Evolutionary conservation across 306 rosid species (phyloP), one percentile per base, ranked within the genome.

Genomic region (Gleditsia sinensis): DNA sequence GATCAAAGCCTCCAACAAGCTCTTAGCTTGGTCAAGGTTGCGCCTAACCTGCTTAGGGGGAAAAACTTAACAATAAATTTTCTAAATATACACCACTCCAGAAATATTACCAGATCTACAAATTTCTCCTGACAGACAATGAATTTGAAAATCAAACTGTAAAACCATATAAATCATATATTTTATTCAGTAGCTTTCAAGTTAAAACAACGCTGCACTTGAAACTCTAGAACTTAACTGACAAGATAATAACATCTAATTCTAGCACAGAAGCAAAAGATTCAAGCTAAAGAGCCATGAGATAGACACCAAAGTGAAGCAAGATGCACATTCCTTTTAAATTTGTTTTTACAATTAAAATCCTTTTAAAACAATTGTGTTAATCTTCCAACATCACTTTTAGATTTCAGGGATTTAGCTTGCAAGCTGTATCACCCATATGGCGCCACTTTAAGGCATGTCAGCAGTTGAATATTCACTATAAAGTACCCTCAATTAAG

Each of bases 21-120:
- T 86, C 83, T 89, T 89, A 24, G 94, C 94, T 86, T 89, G 94
- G 66, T 89, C 91, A 28, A 89, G 88, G 83, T 89, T 89, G 77
- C 89, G 94, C 84, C 94, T 83, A 43, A 88, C 93, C 93, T 88
- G 81, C 27, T 60, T 72, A 9, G 34, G 39, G 69, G 1, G 24
- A n/a, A 61, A 34, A 36, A 16, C 27, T 32, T 59, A 3, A n/a
- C n/a, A n/a, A 17, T 36, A 19, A n/a, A 16, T 4, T 5, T 13
- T 33, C 67, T 17, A 33, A 60, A 19, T 9, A 61, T 5, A 17
- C 11, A 9, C 13, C 19, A 17, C 27, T 3, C n/a, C 9, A 60
- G 46, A 60, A 34, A 19, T 9, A 19, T 9, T 36, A n/a, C 45
- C 45, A 5, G 13, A 46, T 16, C n/a, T 37, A 58, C 4, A 30